A percentile compares a stretch with the other conserved stretches of the same genome.
Conservation (phyloP, 192 early-diverging fungal genomes). For the Coemansia sp. region DNA sequence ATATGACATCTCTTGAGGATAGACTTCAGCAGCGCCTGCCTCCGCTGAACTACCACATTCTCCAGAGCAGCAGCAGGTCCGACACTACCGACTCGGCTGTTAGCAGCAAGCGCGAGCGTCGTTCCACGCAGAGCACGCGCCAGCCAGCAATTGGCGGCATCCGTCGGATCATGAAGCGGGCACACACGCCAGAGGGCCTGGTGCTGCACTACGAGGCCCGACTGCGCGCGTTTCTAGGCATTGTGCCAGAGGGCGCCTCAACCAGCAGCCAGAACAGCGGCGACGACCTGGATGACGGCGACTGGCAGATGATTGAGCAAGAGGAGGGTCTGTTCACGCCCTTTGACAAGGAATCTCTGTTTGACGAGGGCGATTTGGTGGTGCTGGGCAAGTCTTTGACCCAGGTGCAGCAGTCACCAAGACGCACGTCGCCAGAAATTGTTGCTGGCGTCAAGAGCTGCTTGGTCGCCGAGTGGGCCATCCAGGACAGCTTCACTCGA, state of each 20-base stretch:
- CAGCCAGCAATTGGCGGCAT: slow-evolving; percentile 32
- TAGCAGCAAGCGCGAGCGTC: background rate
- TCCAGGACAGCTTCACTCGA: slow-evolving; percentile 49
- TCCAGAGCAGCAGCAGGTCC: slow-evolving; percentile 5
- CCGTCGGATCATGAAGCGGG: slow-evolving; percentile 43
- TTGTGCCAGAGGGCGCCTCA: background rate
- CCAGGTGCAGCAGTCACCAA: slow-evolving; percentile 3
- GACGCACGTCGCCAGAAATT: slow-evolving; percentile 20
- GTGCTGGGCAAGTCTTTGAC: slow-evolving; percentile 26
- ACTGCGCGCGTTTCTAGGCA: slow-evolving; percentile 36
- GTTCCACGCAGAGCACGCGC: background rate
- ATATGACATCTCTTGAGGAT: slow-evolving; percentile 3
- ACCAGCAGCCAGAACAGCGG: background rate
- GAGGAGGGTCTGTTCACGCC: slow-evolving; percentile 41
- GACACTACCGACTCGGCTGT: background rate
- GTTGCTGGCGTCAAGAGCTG: slow-evolving; percentile 33
- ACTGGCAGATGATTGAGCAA: slow-evolving; percentile 46
- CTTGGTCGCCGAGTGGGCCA: slow-evolving; percentile 39
- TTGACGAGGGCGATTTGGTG: slow-evolving; percentile 45
- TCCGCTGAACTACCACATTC: slow-evolving; percentile 18
- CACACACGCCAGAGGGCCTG: slow-evolving; percentile 47
- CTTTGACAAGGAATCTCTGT: slow-evolving; percentile 20
- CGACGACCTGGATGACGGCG: slow-evolving; percentile 20
- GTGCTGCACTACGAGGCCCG: slow-evolving; percentile 42
- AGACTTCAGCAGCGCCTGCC: slow-evolving; percentile 13